Percentiles rank a stretch among this genome's conserved stretches.
These are phyloP conservation scores for Roridomyces roridus DNA, from an alignment of 768 basidiomycete species.

Conservation along the genomic window DNA sequence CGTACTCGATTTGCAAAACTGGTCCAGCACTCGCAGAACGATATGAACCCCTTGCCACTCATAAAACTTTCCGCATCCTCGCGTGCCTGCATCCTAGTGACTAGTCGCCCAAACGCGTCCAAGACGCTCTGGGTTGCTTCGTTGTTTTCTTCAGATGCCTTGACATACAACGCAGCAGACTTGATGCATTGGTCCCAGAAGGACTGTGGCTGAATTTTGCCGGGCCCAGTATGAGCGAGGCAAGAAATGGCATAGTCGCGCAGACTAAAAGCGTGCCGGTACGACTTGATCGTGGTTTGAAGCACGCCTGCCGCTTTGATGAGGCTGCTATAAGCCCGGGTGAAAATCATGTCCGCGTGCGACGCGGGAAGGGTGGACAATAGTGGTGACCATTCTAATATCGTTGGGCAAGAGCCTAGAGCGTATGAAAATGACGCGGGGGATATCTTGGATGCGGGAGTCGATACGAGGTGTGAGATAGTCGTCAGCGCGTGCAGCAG, in stretches of 20 bases:
- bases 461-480: constrained; percentile 35
- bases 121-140: constrained; percentile 45
- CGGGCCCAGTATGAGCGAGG: constrained; percentile 50
- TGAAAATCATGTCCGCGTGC: constrained; percentile 63
- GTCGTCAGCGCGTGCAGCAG: constrained; percentile 59
- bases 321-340: constrained; percentile 62
- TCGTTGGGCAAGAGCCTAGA: constrained; percentile 38
- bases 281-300: constrained; percentile 27
- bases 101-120: constrained; percentile 47
- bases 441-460: constrained; percentile 18
- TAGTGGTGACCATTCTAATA: constrained; percentile 60
- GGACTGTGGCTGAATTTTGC: constrained; percentile 53
- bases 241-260: constrained; percentile 54
- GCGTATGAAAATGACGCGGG: constrained; percentile 33
- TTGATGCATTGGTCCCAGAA: constrained; percentile 78
- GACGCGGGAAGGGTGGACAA: constrained; percentile 52
- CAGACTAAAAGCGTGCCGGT: constrained; percentile 44
- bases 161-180: constrained; percentile 52
- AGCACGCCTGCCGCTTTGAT: constrained; percentile 42
- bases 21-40: constrained; percentile 78
- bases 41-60: constrained; percentile 57
- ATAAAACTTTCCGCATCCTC: constrained; percentile 46
- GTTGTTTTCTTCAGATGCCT: constrained; percentile 35
- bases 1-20: constrained; percentile 68
- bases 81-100: constrained; percentile 45